A percentile compares a stretch with the other conserved stretches of the same genome.
These are phyloP conservation scores for Ploettnerulaceae sp. DNA, from an alignment of 2,329 filamentous ascomycete species.

Conservation along the genomic window DNA sequence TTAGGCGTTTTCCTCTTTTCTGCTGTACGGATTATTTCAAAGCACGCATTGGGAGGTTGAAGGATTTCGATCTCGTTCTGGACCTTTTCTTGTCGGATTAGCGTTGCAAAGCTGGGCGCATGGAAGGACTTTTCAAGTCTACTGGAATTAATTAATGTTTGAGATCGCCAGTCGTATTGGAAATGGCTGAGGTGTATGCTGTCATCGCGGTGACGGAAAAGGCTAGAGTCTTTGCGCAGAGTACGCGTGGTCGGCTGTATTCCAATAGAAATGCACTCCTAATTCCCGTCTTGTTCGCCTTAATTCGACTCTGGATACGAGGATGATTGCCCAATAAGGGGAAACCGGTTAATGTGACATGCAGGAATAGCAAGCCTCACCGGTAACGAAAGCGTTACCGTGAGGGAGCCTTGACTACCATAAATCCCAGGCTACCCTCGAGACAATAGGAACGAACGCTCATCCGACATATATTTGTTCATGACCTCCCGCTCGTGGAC, in stretches of 20 bases:
- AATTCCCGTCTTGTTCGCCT: neutral
- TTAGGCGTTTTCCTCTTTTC: neutral
- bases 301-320: neutral
- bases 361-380: neutral
- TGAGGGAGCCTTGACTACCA: neutral
- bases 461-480: neutral
- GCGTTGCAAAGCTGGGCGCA: conserved; percentile 3
- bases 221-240: neutral
- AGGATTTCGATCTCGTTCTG: conserved; percentile 1
- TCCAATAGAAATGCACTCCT: conserved; percentile 6
- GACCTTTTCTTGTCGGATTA: neutral
- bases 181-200: conserved; percentile 6
- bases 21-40: neutral
- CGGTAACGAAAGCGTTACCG: conserved; percentile 2
- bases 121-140: conserved; percentile 7
- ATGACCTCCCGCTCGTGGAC: neutral
- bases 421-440: neutral
- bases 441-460: neutral
- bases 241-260: conserved; percentile 7
- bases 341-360: neutral
- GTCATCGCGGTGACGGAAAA: conserved; percentile 9
- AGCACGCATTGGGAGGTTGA: conserved; percentile 8
- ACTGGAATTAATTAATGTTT: neutral
- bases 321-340: neutral
- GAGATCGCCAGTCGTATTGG: neutral